phyloP scores from a whole-genome alignment of 2,329 filamentous ascomycete species.

The Talaromyces verruculosus region DNA sequence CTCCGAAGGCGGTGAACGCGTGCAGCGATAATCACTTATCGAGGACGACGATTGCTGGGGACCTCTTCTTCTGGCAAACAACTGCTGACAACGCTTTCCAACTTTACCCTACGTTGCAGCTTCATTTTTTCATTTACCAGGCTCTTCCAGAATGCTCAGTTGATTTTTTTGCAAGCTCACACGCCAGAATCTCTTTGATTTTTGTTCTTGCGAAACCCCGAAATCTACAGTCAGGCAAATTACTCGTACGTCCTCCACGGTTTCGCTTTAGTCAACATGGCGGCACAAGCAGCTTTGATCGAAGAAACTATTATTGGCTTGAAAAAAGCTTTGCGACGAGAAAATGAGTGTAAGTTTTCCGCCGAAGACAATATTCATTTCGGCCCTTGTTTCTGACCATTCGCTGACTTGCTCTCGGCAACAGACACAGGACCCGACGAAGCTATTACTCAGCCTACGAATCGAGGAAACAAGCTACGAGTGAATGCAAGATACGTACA shows the following conservation, averaged over 20 bases:
- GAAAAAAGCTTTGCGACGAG: slow-evolving; percentile 53
- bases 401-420: slow-evolving; percentile 3
- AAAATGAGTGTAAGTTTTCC: slow-evolving; percentile 44
- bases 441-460: slow-evolving; percentile 54
- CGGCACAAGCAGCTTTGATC: slow-evolving; percentile 47
- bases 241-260: background rate
- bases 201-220: background rate
- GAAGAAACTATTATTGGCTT: slow-evolving; percentile 57
- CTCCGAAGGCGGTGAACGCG: slow-evolving; percentile 23
- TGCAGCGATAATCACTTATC: slow-evolving; percentile 14
- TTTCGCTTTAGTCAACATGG: slow-evolving; percentile 34
- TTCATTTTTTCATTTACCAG: background rate
- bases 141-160: background rate
- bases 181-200: background rate
- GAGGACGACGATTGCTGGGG: background rate
- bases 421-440: slow-evolving; percentile 51
- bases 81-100: background rate
- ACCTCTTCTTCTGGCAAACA: background rate
- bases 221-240: background rate
- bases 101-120: background rate
- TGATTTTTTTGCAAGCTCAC: background rate
- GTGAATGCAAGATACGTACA: slow-evolving; percentile 58
- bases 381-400: background rate
- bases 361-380: slow-evolving; percentile 20
- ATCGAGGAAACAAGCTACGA: slow-evolving; percentile 63